Base-by-base conservation (phyloP, 1,139 yeast species). In the Dujonia santamariae region DNA sequence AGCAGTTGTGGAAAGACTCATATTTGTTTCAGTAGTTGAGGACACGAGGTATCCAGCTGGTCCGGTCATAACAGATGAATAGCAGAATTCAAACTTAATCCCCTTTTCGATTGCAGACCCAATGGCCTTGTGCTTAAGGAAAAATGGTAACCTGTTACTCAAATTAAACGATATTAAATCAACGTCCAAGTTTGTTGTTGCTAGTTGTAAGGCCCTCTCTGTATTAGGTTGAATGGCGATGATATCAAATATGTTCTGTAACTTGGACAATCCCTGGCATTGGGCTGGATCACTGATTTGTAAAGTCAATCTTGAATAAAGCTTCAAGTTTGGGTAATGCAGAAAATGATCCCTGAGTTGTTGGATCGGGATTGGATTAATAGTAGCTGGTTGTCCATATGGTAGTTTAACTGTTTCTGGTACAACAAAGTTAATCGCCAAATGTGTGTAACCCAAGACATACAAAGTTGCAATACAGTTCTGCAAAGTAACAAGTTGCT, bases 51-150 rank as follows among this genome's bases (percentile, higher is more conserved):
- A 50, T 41, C 63, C 60, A 30, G 70, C 72, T 4, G 71, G 59
- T 5, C 73, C 67, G 5, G 63, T 52, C 18, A 76, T 59, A 22
- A 81, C 61, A 30, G 77, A 66, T 12, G 77, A 64, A 55, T 92
- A 92, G 37, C 79, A 72, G 11, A 92, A 72, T 54, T 92, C 98
- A 45, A 92, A 75, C 45, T 79, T 79, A 31, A 88, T 74, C 1
- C 98, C 98, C 38, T 84, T 75, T 14, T 82, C 83, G 13, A 85
- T 71, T 1, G 95, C 97, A 31, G 87, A 78, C 27, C 96, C 85
- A 7, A 88, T 72, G 1, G 87, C 79, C 50, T 88, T 86, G 61
- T 87, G 96, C 45, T 85, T 83, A 44, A 92, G 63, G 54, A 78
- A 85, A 46, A 79, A 82, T 0, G 96, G 94, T 31, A 87, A 62